Conservation (phyloP, 768 basidiomycete genomes). For the Pulveroboletus sp. region DNA sequence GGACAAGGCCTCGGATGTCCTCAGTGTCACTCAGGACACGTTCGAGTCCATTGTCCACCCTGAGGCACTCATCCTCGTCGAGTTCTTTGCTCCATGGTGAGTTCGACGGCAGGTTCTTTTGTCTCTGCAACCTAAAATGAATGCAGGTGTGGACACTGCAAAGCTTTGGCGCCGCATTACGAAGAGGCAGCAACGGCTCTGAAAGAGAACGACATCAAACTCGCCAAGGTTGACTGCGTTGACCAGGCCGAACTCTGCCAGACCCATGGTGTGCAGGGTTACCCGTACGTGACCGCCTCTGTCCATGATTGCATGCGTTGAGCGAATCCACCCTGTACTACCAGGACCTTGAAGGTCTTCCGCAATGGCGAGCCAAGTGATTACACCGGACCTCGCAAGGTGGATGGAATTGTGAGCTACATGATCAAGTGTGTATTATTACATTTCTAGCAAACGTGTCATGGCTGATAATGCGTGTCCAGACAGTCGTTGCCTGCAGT, state of each 20-base stretch:
- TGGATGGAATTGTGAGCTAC: conserved; percentile 94
- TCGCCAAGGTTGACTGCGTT: conserved; percentile 98
- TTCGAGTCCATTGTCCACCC: conserved; percentile 65
- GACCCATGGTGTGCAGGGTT: conserved; percentile 83
- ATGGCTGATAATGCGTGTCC: conserved; percentile 14
- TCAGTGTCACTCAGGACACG: conserved; percentile 65
- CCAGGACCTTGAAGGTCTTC: conserved; percentile 85
- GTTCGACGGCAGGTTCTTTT: neutral
- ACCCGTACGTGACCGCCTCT: conserved; percentile 64
- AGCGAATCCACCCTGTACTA: neutral
- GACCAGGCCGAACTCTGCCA: conserved; percentile 92
- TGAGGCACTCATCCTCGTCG: conserved; percentile 81
- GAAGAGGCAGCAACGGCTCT: conserved; percentile 91
- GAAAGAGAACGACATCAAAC: conserved; percentile 84
- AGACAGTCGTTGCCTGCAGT: conserved; percentile 95
- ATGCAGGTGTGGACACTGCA: conserved; percentile 93
- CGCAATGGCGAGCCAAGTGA: conserved; percentile 76
- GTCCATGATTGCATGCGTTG: neutral
- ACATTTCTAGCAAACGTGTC: neutral
- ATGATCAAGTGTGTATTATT: conserved; percentile 80
- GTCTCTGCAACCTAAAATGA: neutral
- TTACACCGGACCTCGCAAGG: conserved; percentile 87
- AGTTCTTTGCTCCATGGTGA: conserved; percentile 93
- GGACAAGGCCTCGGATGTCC: conserved; percentile 66
- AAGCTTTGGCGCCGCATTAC: conserved; percentile 90